These are phyloP conservation scores for Schrenkiella parvula DNA, from an alignment of 345 rosid species.

Conservation along the genomic window DNA sequence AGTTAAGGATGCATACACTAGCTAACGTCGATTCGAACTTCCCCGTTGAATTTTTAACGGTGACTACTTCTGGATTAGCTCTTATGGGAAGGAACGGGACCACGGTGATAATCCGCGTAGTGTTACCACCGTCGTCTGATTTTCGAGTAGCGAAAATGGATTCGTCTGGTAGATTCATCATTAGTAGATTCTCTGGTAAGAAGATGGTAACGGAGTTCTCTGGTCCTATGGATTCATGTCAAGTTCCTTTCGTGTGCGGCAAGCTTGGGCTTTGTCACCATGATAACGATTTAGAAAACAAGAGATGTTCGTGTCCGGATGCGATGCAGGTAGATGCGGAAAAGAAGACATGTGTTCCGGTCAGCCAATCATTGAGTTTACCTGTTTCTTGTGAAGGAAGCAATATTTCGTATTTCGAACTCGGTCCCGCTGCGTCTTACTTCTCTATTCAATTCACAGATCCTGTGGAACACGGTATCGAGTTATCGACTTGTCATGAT, in stretches of 20 bases:
- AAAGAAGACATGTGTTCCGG: slow-evolving; percentile 45
- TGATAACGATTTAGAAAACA: slow-evolving; percentile 27
- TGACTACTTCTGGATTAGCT: slow-evolving; percentile 57
- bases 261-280: slow-evolving; percentile 51
- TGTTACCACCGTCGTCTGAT: slow-evolving; percentile 40
- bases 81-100: slow-evolving; percentile 64
- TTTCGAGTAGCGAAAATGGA: slow-evolving; percentile 61
- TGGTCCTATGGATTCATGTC: slow-evolving; percentile 59
- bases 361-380: slow-evolving; percentile 38
- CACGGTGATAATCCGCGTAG: slow-evolving; percentile 38
- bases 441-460: slow-evolving; percentile 49
- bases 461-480: slow-evolving; percentile 41
- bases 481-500: slow-evolving; percentile 50
- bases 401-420: slow-evolving; percentile 42
- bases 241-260: slow-evolving; percentile 59
- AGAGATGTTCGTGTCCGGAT: slow-evolving; percentile 66
- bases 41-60: slow-evolving; percentile 47
- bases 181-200: slow-evolving; percentile 46
- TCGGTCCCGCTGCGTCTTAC: slow-evolving; percentile 53
- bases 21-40: slow-evolving; percentile 44
- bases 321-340: slow-evolving; percentile 40
- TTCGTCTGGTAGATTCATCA: slow-evolving; percentile 49
- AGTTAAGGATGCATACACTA: slow-evolving; percentile 53
- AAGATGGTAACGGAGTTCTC: slow-evolving; percentile 42
- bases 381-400: slow-evolving; percentile 53